Evolutionary conservation across 352 stramenopile genomes (phyloP).

Genomic region (Pelagophyceae sp.): DNA sequence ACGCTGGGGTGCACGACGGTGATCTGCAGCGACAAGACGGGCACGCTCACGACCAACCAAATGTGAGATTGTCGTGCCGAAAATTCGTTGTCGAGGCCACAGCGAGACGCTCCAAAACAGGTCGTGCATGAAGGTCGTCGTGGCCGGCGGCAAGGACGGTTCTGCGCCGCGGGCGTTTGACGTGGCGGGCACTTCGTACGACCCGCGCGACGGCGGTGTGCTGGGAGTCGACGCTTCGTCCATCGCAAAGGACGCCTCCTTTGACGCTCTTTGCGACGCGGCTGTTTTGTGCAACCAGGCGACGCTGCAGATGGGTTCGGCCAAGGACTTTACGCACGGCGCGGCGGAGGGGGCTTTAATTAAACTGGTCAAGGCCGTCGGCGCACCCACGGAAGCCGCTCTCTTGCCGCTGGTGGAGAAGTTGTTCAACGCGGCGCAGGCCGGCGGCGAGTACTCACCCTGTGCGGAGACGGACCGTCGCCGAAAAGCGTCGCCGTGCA

Average conservation of each 20-base stretch:
- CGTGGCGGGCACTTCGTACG: slow-evolving; percentile 38
- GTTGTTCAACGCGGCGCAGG: slow-evolving; percentile 58
- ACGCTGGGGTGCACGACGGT: slow-evolving; percentile 78
- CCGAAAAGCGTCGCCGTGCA: not conserved
- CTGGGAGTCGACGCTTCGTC: slow-evolving; percentile 26
- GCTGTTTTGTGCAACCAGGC: slow-evolving; percentile 78
- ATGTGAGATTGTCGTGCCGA: too few species aligned
- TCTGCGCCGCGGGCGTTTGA: slow-evolving; percentile 23
- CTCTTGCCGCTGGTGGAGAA: slow-evolving; percentile 87
- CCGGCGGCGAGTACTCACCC: slow-evolving; percentile 13
- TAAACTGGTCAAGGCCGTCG: slow-evolving; percentile 74
- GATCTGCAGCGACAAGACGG: slow-evolving; percentile 76
- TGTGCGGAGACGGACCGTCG: slow-evolving; percentile 10
- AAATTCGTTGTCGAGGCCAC: too few species aligned
- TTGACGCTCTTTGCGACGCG: slow-evolving; percentile 30
- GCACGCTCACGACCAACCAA: slow-evolving; percentile 86
- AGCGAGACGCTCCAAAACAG: too few species aligned
- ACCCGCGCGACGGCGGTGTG: slow-evolving; percentile 19
- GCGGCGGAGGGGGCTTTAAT: too few species aligned
- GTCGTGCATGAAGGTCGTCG: slow-evolving; percentile 31
- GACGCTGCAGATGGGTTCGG: slow-evolving; percentile 43
- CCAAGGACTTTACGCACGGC: slow-evolving; percentile 12
- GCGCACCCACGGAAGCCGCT: slow-evolving; percentile 80
- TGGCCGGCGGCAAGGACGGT: slow-evolving; percentile 24
- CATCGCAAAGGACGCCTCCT: not conserved